These are phyloP conservation scores for Lecanosticta acicola DNA, from an alignment of 2,329 filamentous ascomycete genomes.

Conservation along the genomic window DNA sequence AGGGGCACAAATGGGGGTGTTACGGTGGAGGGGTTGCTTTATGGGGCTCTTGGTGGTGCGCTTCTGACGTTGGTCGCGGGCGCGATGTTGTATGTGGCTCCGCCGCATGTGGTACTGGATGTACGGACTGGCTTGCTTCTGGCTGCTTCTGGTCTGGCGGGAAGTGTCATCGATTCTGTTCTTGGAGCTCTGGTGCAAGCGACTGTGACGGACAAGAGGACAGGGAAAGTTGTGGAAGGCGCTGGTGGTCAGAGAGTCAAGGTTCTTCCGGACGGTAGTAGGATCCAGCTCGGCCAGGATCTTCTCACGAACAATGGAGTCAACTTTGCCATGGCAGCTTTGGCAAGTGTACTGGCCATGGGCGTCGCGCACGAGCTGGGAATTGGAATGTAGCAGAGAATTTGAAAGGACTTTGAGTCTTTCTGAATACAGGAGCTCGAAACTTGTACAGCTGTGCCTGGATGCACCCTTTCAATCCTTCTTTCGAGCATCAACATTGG, in stretches of 20 bases:
- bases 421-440: too few species aligned
- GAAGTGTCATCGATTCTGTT: slow-evolving; percentile 80
- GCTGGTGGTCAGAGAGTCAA: slow-evolving; percentile 50
- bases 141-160: slow-evolving; percentile 67
- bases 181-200: slow-evolving; percentile 80
- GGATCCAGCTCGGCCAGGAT: slow-evolving; percentile 60
- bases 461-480: too few species aligned
- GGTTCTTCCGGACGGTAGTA: slow-evolving; percentile 27
- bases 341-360: slow-evolving; percentile 77
- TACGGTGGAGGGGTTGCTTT: slow-evolving; percentile 61
- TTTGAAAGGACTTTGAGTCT: too few species aligned
- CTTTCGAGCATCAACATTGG: too few species aligned
- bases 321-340: slow-evolving; percentile 82
- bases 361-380: slow-evolving; percentile 38
- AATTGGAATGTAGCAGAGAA: slow-evolving; percentile 2
- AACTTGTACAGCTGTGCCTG: too few species aligned
- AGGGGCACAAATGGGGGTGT: slow-evolving; percentile 93
- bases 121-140: slow-evolving; percentile 36
- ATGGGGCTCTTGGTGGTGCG: slow-evolving; percentile 37
- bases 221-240: slow-evolving; percentile 84
- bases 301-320: slow-evolving; percentile 92
- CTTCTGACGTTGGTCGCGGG: slow-evolving; percentile 63
- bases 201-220: slow-evolving; percentile 76
- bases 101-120: slow-evolving; percentile 18
- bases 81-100: slow-evolving; percentile 30